phyloP scores from a whole-genome alignment of 2,329 filamentous ascomycete species.

The Cladorrhinum sp. region DNA sequence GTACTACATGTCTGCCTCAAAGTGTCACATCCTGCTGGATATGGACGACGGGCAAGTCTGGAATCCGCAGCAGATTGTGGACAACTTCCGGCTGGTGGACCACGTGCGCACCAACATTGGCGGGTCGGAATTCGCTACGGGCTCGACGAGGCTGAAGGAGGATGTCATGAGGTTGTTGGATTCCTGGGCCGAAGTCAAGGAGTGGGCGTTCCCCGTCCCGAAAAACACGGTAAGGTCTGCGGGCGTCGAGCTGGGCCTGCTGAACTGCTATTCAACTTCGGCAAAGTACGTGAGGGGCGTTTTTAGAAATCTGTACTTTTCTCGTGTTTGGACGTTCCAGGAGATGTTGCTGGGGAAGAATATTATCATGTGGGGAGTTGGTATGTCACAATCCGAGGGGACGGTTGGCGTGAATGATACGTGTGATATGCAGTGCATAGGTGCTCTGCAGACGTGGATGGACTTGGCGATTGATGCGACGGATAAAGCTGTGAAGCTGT shows the following conservation, averaged over 20 bases:
- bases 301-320: conserved; percentile 30
- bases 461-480: conserved; percentile 11
- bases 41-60: conserved; percentile 32
- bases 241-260: conserved; percentile 9
- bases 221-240: background rate
- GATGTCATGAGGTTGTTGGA: background rate
- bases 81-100: conserved; percentile 32
- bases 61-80: conserved; percentile 32
- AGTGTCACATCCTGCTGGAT: conserved; percentile 30
- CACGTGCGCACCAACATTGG: conserved; percentile 32
- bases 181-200: background rate
- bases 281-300: conserved; percentile 2
- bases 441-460: conserved; percentile 13
- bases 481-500: conserved; percentile 14
- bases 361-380: conserved; percentile 19
- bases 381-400: conserved; percentile 2
- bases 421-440: conserved; percentile 1
- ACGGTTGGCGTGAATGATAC: no score
- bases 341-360: conserved; percentile 33
- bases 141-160: background rate
- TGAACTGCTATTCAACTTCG: conserved; percentile 14
- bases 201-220: conserved; percentile 1
- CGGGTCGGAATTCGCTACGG: background rate
- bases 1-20: conserved; percentile 12
- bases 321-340: conserved; percentile 32